Percentiles rank a stretch among this genome's conserved stretches.
phyloP scores from a whole-genome alignment of 345 rosid species.

The Boechera stricta region DNA sequence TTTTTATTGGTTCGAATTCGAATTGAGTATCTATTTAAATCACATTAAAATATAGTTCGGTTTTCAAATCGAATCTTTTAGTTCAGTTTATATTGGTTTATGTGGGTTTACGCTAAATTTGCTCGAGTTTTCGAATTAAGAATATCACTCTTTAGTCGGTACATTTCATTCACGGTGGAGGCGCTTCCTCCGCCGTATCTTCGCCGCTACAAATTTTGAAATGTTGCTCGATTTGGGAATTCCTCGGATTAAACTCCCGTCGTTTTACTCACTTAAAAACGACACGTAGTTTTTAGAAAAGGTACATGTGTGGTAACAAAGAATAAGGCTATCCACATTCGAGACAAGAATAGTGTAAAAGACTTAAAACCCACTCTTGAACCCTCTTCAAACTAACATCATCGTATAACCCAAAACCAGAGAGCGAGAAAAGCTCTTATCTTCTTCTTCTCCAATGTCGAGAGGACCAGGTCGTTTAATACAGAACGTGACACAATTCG shows the following conservation, averaged over 20 bases:
- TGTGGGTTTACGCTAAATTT: too few species aligned
- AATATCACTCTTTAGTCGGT: too few species aligned
- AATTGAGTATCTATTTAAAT: too few species aligned
- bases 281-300: background rate
- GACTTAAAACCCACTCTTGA: background rate
- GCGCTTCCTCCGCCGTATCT: too few species aligned
- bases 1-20: too few species aligned
- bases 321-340: background rate
- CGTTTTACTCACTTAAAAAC: background rate
- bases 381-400: conserved; percentile 28
- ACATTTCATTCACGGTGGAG: too few species aligned
- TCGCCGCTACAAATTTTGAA: too few species aligned
- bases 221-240: background rate
- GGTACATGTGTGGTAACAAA: conserved; percentile 9
- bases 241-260: background rate
- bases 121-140: too few species aligned
- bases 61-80: too few species aligned
- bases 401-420: conserved; percentile 11
- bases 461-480: conserved; percentile 64
- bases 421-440: conserved; percentile 24
- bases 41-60: too few species aligned
- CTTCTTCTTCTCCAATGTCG: conserved; percentile 55
- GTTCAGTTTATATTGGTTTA: too few species aligned
- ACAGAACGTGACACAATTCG: conserved; percentile 59
- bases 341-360: conserved; percentile 23